phyloP scores from a whole-genome alignment of 257 asterid species.

The Cruciata laevipes region DNA sequence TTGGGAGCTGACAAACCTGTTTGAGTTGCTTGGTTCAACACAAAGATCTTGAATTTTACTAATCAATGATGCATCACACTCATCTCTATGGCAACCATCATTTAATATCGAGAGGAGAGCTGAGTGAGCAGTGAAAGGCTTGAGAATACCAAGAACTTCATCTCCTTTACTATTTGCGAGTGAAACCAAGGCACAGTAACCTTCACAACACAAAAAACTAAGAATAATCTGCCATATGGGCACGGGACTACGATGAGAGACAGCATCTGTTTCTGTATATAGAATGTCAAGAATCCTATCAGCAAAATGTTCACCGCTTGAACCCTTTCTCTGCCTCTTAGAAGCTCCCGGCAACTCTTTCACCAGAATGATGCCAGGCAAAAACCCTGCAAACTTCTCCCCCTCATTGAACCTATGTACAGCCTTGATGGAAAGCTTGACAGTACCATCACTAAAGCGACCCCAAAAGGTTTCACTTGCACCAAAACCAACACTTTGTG shows the following conservation, averaged over 20 bases:
- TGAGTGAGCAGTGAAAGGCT: conserved; percentile 61
- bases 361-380: conserved; percentile 41
- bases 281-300: conserved; percentile 59
- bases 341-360: conserved; percentile 37
- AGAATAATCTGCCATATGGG: conserved; percentile 79
- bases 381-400: conserved; percentile 26
- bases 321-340: conserved; percentile 30
- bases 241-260: conserved; percentile 21
- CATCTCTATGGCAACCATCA: conserved; percentile 19
- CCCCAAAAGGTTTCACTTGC: conserved; percentile 24
- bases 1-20: conserved; percentile 45
- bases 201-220: conserved; percentile 56
- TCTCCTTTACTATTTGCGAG: conserved; percentile 44
- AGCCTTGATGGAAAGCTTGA: conserved; percentile 52
- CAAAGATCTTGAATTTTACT: conserved; percentile 13
- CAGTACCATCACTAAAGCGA: conserved; percentile 31
- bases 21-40: conserved; percentile 27
- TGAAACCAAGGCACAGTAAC: conserved; percentile 58
- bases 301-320: conserved; percentile 30
- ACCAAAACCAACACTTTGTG: conserved; percentile 23
- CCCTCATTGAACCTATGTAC: conserved; percentile 36
- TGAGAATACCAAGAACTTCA: conserved; percentile 41
- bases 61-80: conserved; percentile 17
- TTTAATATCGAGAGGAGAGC: conserved; percentile 46
- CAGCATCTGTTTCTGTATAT: conserved; percentile 43